These are phyloP conservation scores for Tricholoma sp. DNA, from an alignment of 768 basidiomycete genomes.

Conservation along the genomic window DNA sequence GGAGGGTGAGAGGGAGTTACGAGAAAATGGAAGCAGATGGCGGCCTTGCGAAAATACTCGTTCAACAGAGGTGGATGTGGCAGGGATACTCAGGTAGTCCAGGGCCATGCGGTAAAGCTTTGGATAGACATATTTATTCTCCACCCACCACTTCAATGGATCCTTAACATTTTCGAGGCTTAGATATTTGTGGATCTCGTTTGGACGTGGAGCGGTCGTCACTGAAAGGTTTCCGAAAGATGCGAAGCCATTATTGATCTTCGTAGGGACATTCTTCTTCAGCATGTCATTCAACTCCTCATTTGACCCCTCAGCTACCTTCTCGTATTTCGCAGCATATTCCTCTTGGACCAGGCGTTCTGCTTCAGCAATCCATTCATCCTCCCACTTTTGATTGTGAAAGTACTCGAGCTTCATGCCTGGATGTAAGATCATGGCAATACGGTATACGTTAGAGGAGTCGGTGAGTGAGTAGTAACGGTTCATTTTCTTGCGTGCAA, in stretches of 20 bases:
- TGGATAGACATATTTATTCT: no score
- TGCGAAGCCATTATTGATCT: not conserved
- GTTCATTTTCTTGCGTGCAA: slow-evolving; percentile 21
- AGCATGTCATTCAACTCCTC: no score
- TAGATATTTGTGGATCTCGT: no score
- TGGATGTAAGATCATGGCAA: slow-evolving; percentile 30
- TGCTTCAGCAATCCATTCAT: slow-evolving; percentile 20
- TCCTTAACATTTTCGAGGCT: no score
- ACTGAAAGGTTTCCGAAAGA: no score
- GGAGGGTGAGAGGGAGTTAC: not conserved
- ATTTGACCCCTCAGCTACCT: not conserved
- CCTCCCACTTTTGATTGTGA: slow-evolving; percentile 17
- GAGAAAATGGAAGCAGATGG: not conserved
- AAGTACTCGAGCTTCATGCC: slow-evolving; percentile 29
- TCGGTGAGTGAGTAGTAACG: slow-evolving; percentile 22
- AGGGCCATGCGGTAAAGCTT: no score
- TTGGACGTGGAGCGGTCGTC: no score
- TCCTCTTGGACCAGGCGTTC: not conserved
- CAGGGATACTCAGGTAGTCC: no score
- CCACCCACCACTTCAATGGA: no score
- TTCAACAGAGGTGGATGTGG: no score
- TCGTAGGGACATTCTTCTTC: not conserved
- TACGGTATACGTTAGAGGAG: slow-evolving; percentile 18
- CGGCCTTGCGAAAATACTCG: not conserved
- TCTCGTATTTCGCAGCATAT: not conserved